Conservation (phyloP, 805 yeast species). For the Priceomyces castillae region DNA sequence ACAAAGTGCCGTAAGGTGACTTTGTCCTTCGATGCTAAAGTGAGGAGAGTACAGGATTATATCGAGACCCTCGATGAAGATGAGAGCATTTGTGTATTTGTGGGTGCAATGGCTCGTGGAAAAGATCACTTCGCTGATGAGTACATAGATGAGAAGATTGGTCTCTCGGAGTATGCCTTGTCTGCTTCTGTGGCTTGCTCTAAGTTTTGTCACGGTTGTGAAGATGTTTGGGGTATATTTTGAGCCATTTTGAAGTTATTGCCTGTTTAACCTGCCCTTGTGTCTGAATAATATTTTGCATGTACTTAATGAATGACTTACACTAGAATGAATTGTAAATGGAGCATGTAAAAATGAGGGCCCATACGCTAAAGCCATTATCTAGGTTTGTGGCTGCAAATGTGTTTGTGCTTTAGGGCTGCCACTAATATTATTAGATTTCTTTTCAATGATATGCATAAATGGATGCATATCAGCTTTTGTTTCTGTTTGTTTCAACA, state of each 20-base stretch:
- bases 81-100: slow-evolving; percentile 95
- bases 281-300: background rate
- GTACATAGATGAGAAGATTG: slow-evolving; percentile 92
- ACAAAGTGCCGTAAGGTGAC: slow-evolving; percentile 94
- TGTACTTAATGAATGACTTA: slow-evolving; percentile 1
- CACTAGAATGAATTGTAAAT: background rate
- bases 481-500: too few species aligned
- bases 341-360: background rate
- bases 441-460: background rate
- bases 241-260: slow-evolving; percentile 11
- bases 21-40: slow-evolving; percentile 86
- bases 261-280: background rate
- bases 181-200: slow-evolving; percentile 98
- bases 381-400: background rate
- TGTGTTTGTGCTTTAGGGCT: background rate
- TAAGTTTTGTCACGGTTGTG: slow-evolving; percentile 97
- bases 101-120: slow-evolving; percentile 99
- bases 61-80: slow-evolving; percentile 75
- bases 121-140: slow-evolving; percentile 97
- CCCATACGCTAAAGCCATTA: too few species aligned
- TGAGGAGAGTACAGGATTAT: slow-evolving; percentile 84
- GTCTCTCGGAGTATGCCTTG: slow-evolving; percentile 90
- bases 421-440: background rate
- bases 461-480: too few species aligned
- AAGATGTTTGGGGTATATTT: slow-evolving; percentile 92